Percentiles rank a stretch among this genome's conserved stretches.
phyloP scores from a whole-genome alignment of 2,329 filamentous ascomycete genomes.

The Sporothrix inflata region DNA sequence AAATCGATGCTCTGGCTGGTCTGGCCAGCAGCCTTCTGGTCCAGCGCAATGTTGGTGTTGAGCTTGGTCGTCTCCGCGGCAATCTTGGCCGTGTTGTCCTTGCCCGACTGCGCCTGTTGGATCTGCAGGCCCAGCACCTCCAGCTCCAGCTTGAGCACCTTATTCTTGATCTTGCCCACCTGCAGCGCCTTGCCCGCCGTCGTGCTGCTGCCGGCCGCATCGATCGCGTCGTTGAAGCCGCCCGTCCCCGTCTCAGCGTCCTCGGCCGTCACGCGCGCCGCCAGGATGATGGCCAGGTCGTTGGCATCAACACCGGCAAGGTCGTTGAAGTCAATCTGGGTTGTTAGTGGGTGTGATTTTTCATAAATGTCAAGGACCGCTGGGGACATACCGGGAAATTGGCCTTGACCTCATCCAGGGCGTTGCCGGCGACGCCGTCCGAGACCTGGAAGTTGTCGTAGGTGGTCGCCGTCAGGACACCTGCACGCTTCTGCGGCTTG shows the following conservation, averaged over 20 bases:
- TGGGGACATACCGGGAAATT: conserved; percentile 62
- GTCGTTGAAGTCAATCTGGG: conserved; percentile 49
- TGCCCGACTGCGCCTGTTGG: conserved; percentile 52
- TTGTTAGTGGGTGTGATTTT: background rate
- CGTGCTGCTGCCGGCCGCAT: conserved; percentile 47
- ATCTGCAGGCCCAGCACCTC: conserved; percentile 56
- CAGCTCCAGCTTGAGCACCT: conserved; percentile 61
- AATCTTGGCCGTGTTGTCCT: conserved; percentile 49
- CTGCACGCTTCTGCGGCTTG: conserved; percentile 38
- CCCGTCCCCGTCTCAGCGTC: conserved; percentile 54
- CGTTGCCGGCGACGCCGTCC: conserved; percentile 55
- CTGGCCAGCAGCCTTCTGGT: conserved; percentile 43
- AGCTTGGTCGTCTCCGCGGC: conserved; percentile 55
- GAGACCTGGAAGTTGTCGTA: conserved; percentile 54
- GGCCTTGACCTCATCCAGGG: conserved; percentile 56
- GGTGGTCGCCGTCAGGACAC: conserved; percentile 38
- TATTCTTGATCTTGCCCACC: conserved; percentile 64
- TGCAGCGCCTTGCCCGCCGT: conserved; percentile 50
- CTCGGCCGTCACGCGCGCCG: conserved; percentile 55
- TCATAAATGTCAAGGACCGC: too few species aligned
- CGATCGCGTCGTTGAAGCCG: conserved; percentile 59
- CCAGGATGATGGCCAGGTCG: conserved; percentile 56
- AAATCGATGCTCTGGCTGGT: conserved; percentile 45
- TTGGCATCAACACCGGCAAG: conserved; percentile 50
- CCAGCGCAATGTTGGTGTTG: conserved; percentile 53